A percentile compares a stretch with the other conserved stretches of the same genome.
Conservation (phyloP, 257 asterid species). For the Solanum lycopersicoides region DNA sequence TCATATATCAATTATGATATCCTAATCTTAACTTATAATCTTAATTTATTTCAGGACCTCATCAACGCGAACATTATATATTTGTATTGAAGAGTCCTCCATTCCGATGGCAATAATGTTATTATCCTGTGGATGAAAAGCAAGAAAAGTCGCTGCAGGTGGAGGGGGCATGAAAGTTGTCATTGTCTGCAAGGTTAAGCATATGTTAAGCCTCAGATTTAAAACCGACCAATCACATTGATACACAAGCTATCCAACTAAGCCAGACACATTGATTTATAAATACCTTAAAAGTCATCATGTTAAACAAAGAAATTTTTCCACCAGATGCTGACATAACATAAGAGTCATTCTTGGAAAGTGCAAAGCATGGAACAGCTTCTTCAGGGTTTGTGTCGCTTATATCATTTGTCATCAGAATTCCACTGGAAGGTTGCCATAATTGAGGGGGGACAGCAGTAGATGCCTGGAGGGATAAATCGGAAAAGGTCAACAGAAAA, state of each 20-base stretch:
- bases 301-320: conserved; percentile 49
- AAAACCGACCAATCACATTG: background rate
- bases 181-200: conserved; percentile 39
- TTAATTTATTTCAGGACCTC: conserved; percentile 26
- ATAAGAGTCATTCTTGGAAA: conserved; percentile 54
- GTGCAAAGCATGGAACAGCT: conserved; percentile 67
- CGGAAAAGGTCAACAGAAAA: background rate
- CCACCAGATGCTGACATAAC: conserved; percentile 78
- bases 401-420: conserved; percentile 53
- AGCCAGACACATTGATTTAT: background rate
- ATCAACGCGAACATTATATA: conserved; percentile 42
- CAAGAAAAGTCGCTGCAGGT: conserved; percentile 59
- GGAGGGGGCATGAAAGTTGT: conserved; percentile 60
- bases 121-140: conserved; percentile 62
- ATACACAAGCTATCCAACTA: background rate
- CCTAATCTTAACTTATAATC: background rate
- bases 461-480: conserved; percentile 32
- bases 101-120: conserved; percentile 63
- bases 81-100: conserved; percentile 57
- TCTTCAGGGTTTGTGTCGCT: conserved; percentile 48
- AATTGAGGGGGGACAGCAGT: conserved; percentile 38
- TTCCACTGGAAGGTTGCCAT: conserved; percentile 65
- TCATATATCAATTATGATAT: background rate
- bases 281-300: conserved; percentile 54
- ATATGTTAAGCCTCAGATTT: background rate